Evolutionary conservation across 345 rosid species (phyloP).

Genomic region (Adansonia digitata): DNA sequence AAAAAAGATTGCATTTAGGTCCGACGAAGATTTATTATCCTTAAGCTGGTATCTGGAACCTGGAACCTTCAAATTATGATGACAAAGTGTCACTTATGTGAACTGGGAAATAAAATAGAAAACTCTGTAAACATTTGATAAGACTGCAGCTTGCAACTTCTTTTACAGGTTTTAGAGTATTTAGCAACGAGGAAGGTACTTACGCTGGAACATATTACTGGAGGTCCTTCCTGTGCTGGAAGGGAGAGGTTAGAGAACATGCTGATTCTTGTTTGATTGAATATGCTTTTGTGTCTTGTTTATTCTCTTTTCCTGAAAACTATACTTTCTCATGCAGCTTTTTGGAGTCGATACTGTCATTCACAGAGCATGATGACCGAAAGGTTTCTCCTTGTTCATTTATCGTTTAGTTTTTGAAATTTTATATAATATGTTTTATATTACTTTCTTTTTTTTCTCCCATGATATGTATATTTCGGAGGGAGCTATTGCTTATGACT

Average conservation of each 20-base stretch:
- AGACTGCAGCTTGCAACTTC: background rate
- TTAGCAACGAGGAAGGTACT: constrained; percentile 78
- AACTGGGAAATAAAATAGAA: background rate
- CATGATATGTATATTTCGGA: background rate
- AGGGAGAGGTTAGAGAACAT: constrained; percentile 32
- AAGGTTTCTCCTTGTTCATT: constrained; percentile 42
- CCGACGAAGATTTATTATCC: background rate
- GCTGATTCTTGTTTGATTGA: constrained; percentile 3
- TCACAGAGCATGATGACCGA: constrained; percentile 92
- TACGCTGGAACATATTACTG: constrained; percentile 62
- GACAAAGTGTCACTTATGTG: background rate
- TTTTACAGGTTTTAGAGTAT: constrained; percentile 83
- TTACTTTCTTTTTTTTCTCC: background rate
- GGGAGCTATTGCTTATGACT: background rate
- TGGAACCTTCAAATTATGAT: background rate
- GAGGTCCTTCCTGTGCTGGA: constrained; percentile 86
- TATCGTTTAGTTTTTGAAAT: constrained; percentile 15
- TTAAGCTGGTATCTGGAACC: background rate
- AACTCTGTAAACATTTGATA: background rate
- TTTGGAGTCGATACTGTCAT: constrained; percentile 46
- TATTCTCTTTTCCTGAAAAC: background rate
- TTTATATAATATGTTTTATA: background rate
- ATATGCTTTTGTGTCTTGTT: background rate
- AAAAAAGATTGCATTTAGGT: background rate
- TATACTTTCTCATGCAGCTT: constrained; percentile 53